Conservation (phyloP, 441 rosid species). For the Eutrema salsugineum region DNA sequence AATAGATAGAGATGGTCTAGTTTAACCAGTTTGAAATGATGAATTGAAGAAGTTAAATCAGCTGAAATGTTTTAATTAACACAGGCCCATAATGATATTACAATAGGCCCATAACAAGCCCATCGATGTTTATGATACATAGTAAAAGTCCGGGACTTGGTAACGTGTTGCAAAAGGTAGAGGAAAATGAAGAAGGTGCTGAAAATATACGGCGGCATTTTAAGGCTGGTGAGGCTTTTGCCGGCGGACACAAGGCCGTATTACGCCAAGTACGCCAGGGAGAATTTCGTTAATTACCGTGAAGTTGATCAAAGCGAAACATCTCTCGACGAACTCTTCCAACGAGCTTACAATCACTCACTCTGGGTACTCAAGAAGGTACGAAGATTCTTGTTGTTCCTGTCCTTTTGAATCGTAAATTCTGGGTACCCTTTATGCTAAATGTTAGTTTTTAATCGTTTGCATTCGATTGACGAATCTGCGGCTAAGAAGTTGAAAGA, state of each 20-base stretch:
- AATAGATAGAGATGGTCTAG: not conserved
- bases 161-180: slow-evolving; percentile 20
- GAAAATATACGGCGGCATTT: slow-evolving; percentile 61
- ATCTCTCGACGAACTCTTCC: slow-evolving; percentile 75
- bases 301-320: slow-evolving; percentile 53
- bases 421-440: not conserved
- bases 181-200: slow-evolving; percentile 60
- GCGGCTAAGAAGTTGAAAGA: slow-evolving; percentile 56
- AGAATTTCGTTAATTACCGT: slow-evolving; percentile 82
- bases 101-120: slow-evolving; percentile 11
- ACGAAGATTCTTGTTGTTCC: not conserved
- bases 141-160: not conserved
- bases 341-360: slow-evolving; percentile 76
- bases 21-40: not conserved
- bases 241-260: slow-evolving; percentile 77
- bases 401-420: not conserved
- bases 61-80: not conserved
- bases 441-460: not conserved
- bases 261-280: slow-evolving; percentile 85
- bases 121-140: not conserved
- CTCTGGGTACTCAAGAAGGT: slow-evolving; percentile 93
- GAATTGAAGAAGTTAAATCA: not conserved
- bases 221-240: slow-evolving; percentile 70
- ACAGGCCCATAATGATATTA: not conserved
- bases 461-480: slow-evolving; percentile 69